These are phyloP conservation scores for Trichoderma asperellum DNA, from an alignment of 2,329 filamentous ascomycete species.

Conservation along the genomic window DNA sequence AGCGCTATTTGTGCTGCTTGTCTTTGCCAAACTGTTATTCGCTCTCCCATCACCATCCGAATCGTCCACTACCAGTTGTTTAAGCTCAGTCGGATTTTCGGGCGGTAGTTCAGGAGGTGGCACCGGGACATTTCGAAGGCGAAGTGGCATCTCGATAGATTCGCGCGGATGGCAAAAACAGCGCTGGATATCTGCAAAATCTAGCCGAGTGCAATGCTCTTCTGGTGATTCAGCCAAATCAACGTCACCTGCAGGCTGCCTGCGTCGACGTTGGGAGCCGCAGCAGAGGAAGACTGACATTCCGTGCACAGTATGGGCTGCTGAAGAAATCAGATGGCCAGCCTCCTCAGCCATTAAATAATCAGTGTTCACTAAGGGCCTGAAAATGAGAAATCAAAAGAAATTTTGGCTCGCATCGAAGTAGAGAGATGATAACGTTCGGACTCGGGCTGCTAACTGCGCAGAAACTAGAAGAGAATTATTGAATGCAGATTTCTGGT, in stretches of 20 bases:
- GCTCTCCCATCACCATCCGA: slow-evolving; percentile 47
- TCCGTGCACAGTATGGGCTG: slow-evolving; percentile 10
- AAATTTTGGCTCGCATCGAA: slow-evolving; percentile 8
- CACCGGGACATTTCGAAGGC: background rate
- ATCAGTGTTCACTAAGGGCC: slow-evolving; percentile 26
- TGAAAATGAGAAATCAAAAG: slow-evolving; percentile 18
- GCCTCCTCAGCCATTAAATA: slow-evolving; percentile 1
- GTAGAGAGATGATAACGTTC: slow-evolving; percentile 19
- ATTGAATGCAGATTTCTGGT: background rate
- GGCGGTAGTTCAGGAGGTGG: slow-evolving; percentile 2
- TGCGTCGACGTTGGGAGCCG: slow-evolving; percentile 22
- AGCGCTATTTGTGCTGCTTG: slow-evolving; percentile 46
- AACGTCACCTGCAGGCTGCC: slow-evolving; percentile 3
- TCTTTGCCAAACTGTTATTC: slow-evolving; percentile 36
- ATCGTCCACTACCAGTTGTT: slow-evolving; percentile 44
- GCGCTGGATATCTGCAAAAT: background rate
- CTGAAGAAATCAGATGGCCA: background rate
- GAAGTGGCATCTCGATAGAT: slow-evolving; percentile 14
- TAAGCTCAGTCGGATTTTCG: slow-evolving; percentile 37
- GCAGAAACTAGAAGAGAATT: background rate
- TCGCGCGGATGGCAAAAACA: slow-evolving; percentile 1
- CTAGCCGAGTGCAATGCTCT: background rate
- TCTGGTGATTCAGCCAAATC: background rate
- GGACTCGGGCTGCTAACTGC: background rate
- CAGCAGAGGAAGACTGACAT: slow-evolving; percentile 29